A percentile compares a stretch with the other conserved stretches of the same genome.
Conservation (phyloP, 352 stramenopile species). For the Chrysophaeum taylorii region DNA sequence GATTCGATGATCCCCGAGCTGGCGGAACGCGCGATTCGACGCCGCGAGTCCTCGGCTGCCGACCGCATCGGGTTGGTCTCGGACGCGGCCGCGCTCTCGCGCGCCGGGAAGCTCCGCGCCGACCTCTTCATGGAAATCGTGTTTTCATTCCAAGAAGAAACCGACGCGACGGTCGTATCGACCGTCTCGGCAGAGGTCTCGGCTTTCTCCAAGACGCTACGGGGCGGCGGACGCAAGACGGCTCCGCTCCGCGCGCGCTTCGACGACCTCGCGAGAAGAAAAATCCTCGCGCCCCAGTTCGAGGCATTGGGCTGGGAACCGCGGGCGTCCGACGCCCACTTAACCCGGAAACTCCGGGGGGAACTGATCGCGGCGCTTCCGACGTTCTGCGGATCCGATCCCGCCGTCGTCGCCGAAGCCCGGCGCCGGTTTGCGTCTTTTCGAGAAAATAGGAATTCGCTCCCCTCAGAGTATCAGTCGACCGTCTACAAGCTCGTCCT, state of each 20-base stretch:
- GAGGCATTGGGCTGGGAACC: conserved; percentile 56
- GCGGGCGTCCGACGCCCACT: conserved; percentile 47
- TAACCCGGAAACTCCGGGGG: conserved; percentile 52
- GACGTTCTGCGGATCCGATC: conserved; percentile 50
- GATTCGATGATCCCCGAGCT: conserved; percentile 67
- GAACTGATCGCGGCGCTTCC: conserved; percentile 58
- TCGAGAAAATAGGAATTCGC: conserved; percentile 35
- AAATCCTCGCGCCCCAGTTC: conserved; percentile 46
- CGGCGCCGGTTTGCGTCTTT: conserved; percentile 43
- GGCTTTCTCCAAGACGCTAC: conserved; percentile 19
- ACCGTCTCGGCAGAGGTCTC: conserved; percentile 24
- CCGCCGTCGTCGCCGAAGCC: conserved; percentile 41
- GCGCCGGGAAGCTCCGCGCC: conserved; percentile 52
- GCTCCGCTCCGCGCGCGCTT: conserved; percentile 32
- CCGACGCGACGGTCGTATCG: conserved; percentile 61
- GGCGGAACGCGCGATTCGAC: conserved; percentile 37
- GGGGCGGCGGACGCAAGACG: not conserved
- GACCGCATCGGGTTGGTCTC: conserved; percentile 80
- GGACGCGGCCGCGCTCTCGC: conserved; percentile 80
- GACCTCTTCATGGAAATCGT: conserved; percentile 54
- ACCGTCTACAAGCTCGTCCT: conserved; percentile 65
- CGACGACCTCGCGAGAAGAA: conserved; percentile 39
- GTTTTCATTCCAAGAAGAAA: conserved; percentile 50
- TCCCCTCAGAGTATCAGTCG: conserved; percentile 56
- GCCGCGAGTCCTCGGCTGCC: conserved; percentile 42